Conservation (phyloP, 2,329 filamentous ascomycete species). For the Alternaria brassicae region DNA sequence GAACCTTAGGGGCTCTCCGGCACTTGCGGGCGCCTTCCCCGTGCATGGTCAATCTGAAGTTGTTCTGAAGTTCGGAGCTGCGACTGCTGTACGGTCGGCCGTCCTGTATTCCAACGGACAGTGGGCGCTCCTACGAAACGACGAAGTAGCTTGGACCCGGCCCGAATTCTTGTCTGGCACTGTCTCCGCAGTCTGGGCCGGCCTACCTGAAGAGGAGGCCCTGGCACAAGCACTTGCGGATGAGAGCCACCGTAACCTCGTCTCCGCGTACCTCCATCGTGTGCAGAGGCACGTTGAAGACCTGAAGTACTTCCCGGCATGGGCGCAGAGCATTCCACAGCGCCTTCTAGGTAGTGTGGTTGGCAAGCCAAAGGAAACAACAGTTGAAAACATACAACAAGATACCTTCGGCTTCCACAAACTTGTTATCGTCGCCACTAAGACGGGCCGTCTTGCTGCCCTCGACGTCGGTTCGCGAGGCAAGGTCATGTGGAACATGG, state of each 20-base stretch:
- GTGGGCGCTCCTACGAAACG: constrained; percentile 85
- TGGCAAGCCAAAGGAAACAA: constrained; percentile 66
- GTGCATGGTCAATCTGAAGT: constrained; percentile 82
- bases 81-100: constrained; percentile 80
- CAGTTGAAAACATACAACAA: constrained; percentile 61
- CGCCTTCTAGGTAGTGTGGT: constrained; percentile 66
- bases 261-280: constrained; percentile 86
- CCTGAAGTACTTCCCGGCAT: constrained; percentile 76
- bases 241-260: constrained; percentile 81
- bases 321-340: constrained; percentile 71
- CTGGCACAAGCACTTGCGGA: constrained; percentile 82
- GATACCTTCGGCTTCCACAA: constrained; percentile 91
- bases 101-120: constrained; percentile 70
- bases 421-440: constrained; percentile 79
- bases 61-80: constrained; percentile 70
- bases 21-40: constrained; percentile 49
- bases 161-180: constrained; percentile 82
- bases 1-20: constrained; percentile 61
- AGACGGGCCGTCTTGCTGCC: constrained; percentile 78
- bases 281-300: constrained; percentile 82
- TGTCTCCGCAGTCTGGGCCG: constrained; percentile 81
- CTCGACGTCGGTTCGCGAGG: constrained; percentile 79
- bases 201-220: constrained; percentile 74
- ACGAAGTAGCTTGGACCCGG: constrained; percentile 79
- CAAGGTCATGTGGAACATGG: constrained; percentile 75